phyloP scores from a whole-genome alignment of 495 filamentous ascomycete genomes.

The Penicillium paxilli region DNA sequence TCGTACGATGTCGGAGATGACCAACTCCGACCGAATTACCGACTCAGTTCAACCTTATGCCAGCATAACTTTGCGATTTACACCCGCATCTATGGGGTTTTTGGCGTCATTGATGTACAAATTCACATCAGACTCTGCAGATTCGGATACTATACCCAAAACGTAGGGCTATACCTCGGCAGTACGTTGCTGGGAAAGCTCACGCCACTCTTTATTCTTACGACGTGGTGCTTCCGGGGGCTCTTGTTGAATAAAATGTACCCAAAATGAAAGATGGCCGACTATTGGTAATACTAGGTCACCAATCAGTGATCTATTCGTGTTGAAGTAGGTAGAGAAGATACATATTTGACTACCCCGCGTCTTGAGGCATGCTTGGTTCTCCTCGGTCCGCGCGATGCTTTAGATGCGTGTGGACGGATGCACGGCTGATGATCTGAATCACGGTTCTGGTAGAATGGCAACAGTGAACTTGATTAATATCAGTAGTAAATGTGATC shows the following conservation, averaged over 20 bases:
- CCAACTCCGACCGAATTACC: slow-evolving; percentile 12
- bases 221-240: not conserved
- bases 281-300: too few relatives aligned
- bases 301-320: too few relatives aligned
- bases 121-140: not conserved
- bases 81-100: not conserved
- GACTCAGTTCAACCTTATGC: slow-evolving; percentile 10
- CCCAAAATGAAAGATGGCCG: not conserved
- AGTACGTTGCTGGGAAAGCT: not conserved
- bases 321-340: too few relatives aligned
- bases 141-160: not conserved
- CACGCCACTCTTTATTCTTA: slow-evolving; percentile 6
- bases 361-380: not conserved
- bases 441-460: not conserved
- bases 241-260: not conserved
- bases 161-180: slow-evolving; percentile 10
- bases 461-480: too few relatives aligned
- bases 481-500: not conserved
- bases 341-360: slow-evolving; percentile 11
- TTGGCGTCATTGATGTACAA: not conserved
- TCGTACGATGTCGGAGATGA: slow-evolving; percentile 20
- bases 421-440: not conserved
- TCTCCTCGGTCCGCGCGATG: slow-evolving; percentile 14
- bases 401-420: not conserved
- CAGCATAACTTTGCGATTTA: not conserved